Percentiles rank a stretch among this genome's conserved stretches.
Conservation (phyloP, 331 rosid genomes). For the Prunus yedoensis region DNA sequence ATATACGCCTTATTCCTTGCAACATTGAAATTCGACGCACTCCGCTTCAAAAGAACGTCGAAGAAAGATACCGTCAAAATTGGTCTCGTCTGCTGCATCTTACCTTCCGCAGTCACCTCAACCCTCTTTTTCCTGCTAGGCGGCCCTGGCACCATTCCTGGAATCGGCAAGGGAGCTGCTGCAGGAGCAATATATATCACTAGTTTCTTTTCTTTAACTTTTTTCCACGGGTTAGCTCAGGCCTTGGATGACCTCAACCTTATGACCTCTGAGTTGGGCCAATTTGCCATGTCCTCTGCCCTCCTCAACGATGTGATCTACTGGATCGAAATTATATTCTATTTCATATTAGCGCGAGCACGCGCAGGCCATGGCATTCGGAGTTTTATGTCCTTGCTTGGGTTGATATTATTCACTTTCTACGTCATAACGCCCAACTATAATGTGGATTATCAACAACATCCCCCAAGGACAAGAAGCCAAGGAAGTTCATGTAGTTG, state of each 20-base stretch:
- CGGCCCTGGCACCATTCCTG: background rate
- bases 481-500: constrained; percentile 47
- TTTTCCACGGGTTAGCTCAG: constrained; percentile 33
- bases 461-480: constrained; percentile 55
- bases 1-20: constrained; percentile 20
- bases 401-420: background rate
- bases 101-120: constrained; percentile 2
- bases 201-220: background rate
- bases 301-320: constrained; percentile 26
- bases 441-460: constrained; percentile 16
- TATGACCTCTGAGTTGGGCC: constrained; percentile 48
- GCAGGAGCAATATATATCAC: background rate
- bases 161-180: background rate
- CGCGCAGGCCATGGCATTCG: background rate
- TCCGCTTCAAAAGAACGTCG: constrained; percentile 18
- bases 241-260: constrained; percentile 40
- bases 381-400: background rate
- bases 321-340: accelerated
- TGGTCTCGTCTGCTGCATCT: constrained; percentile 17
- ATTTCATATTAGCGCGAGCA: accelerated
- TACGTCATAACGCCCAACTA: constrained; percentile 24
- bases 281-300: constrained; percentile 39
- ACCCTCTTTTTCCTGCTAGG: background rate
- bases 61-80: constrained; percentile 25
- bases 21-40: constrained; percentile 37